phyloP scores from a whole-genome alignment of 768 basidiomycete species.

The Suillus luteus region DNA sequence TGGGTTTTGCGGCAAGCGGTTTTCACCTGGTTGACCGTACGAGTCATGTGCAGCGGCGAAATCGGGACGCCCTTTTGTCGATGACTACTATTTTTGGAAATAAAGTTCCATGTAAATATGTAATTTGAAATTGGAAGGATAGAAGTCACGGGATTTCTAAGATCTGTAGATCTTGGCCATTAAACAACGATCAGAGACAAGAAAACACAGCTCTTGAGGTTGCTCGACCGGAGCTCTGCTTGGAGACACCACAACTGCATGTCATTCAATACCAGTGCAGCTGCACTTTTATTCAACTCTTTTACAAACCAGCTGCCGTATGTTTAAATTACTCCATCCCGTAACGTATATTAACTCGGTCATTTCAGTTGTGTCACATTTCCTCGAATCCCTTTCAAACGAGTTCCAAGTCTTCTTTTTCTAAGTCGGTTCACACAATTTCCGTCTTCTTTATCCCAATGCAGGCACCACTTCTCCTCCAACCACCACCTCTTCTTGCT shows the following conservation, averaged over 20 bases:
- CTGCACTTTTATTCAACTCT: conserved; percentile 17
- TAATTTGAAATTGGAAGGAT: conserved; percentile 36
- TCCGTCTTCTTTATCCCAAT: conserved; percentile 19
- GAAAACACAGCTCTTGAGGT: neutral
- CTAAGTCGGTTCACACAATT: conserved; percentile 18
- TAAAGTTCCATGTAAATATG: conserved; percentile 8
- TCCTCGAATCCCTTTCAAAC: conserved; percentile 14
- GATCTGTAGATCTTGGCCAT: conserved; percentile 21
- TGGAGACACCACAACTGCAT: conserved; percentile 6
- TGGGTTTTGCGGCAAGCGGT: conserved; percentile 1
- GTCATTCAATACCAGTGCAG: conserved; percentile 2
- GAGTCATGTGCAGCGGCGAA: neutral
- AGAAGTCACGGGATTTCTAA: conserved; percentile 23
- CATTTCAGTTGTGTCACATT: conserved; percentile 29
- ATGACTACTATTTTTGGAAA: conserved; percentile 15
- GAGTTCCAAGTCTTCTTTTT: conserved; percentile 21
- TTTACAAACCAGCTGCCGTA: too few relatives aligned
- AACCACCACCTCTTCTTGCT: conserved; percentile 28
- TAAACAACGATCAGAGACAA: conserved; percentile 11
- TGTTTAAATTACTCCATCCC: conserved; percentile 19
- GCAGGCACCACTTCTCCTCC: conserved; percentile 31
- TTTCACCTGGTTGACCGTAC: neutral
- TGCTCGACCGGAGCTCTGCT: neutral
- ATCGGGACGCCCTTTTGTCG: neutral
- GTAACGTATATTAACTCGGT: conserved; percentile 34